Base-by-base conservation (phyloP, 768 basidiomycete species). In the Tephrocybe sp. region DNA sequence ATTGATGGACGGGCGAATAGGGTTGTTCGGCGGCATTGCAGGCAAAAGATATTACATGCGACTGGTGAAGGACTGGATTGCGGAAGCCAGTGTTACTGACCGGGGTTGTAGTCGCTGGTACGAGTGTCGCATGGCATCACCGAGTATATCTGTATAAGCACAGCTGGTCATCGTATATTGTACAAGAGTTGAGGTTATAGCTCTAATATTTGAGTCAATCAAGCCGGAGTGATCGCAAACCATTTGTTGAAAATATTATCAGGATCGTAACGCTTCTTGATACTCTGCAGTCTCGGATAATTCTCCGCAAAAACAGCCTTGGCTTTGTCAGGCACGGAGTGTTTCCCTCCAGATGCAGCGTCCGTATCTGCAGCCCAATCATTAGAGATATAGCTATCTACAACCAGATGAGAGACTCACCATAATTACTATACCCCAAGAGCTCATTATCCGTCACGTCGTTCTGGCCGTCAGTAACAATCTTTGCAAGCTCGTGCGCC, bases 351-450 rank as follows among this genome's bases (percentile, higher is more conserved):
- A 16, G 36, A 9, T 16, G 52, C 54, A 27, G 41, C 54, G 19
- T 48, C 54, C 4, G 50, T n/a, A 52, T 55, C 54, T 55, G 22
- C 30, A 28, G 7, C 11, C 9, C 1, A 34, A 34, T 34, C 13
- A 8, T 9, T n/a, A 34, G 9, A 12, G n/a, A 12, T 34, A 5
- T n/a, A 34, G 7, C 7, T 7, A 12, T 15, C 32, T 9, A 30
- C 6, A 30, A 30, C 16, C 16, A 9, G 13, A 25, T 18, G 13
- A n/a, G 12, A 11, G 21, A 21, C 42, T 19, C 48, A 77, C 79
- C 74, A 52, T 77, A 79, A 53, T 82, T 82, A 26, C 69, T 71
- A 49, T 79, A 79, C 7, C 72, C 75, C 31, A 67, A 40, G 11
- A 58, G 63, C 39, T 67, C 60, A 5, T 62, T 43, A 32, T 61